Evolutionary conservation across 768 basidiomycete genomes (phyloP), one percentile per base, ranked within the genome.

Genomic region (Mycena filopes): DNA sequence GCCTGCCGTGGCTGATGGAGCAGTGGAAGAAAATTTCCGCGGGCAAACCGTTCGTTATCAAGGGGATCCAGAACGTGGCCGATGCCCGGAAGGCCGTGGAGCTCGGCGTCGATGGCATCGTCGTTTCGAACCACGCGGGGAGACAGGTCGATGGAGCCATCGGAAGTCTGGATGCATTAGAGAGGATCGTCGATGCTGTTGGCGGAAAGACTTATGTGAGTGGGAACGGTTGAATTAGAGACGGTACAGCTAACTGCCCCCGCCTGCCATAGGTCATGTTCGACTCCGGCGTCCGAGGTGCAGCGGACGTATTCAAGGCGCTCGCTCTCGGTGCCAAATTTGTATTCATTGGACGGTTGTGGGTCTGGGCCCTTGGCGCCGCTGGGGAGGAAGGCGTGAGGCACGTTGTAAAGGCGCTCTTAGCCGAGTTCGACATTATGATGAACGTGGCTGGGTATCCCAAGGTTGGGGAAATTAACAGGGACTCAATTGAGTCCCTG

Each of bases 251-350:
- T 33, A 33, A 33, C 9, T 5, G 9, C 36, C 36, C 11, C 10
- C 36, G 36, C 10, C 15, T 15, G 10, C 10, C 15, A 33, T 36
- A 36, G 36, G 80, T 87, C 58, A 75, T 86, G 25, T 85, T 84
- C 63, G 85, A 87, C 73, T 85, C 83, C n/a, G 84, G 86, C 12
- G 79, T 87, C 31, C 79, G 82, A 56, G 83, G 81, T 11, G 86
- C 81, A 4, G 70, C 84, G 6, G 85, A 87, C 65, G 74, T 86
- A n/a, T 82, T 86, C 76, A 86, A 87, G 76, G 86, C 87, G 4
- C 73, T 87, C 47, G 85, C 86, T 2, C 76, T 87, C 20, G 85
- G 86, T 23, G 86, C 86, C 18, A 81, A 87, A 62, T 82, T 81
- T 3, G 86, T 87, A 33, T 75, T 80, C 63, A 78, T 86, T 49